Conservation (phyloP, 164 flowering plant genomes). For the Cinnamomum chago region DNA sequence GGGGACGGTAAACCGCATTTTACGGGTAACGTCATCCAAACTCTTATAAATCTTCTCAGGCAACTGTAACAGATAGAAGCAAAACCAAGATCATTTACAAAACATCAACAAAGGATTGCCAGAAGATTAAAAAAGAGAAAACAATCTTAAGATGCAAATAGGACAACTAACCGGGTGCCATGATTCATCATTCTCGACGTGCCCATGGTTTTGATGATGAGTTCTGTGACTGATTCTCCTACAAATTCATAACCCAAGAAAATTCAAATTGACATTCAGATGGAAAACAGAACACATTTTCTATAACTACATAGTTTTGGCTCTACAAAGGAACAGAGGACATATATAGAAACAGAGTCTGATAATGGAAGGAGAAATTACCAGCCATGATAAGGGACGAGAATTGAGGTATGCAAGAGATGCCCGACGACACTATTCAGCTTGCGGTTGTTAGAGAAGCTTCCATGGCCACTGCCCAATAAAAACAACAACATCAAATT, state of each 20-base stretch:
- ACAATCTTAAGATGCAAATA: not conserved
- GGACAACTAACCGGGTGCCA: constrained; percentile 40
- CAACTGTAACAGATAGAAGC: constrained; percentile 31
- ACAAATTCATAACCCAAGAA: not conserved
- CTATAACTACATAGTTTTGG: not conserved
- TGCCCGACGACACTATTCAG: constrained; percentile 58
- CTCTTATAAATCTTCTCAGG: constrained; percentile 51
- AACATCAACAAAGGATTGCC: not conserved
- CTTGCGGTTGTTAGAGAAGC: constrained; percentile 41
- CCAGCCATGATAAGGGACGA: constrained; percentile 70
- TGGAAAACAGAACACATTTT: not conserved
- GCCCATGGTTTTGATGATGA: constrained; percentile 62
- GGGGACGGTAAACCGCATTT: constrained; percentile 49
- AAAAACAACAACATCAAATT: not conserved
- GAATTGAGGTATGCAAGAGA: constrained; percentile 51
- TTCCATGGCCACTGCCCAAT: constrained; percentile 46
- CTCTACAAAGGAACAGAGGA: not conserved
- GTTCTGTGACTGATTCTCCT: constrained; percentile 68
- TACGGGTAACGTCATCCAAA: constrained; percentile 34
- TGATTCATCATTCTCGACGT: constrained; percentile 50
- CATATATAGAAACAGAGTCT: not conserved
- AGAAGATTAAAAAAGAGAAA: not conserved
- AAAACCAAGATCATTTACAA: not conserved
- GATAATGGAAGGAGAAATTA: constrained; percentile 12
- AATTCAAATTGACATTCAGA: not conserved